Evolutionary conservation across 164 flowering plant species (phyloP), one percentile per base, ranked within the genome.

Genomic region (Chloranthus sessilifolius): DNA sequence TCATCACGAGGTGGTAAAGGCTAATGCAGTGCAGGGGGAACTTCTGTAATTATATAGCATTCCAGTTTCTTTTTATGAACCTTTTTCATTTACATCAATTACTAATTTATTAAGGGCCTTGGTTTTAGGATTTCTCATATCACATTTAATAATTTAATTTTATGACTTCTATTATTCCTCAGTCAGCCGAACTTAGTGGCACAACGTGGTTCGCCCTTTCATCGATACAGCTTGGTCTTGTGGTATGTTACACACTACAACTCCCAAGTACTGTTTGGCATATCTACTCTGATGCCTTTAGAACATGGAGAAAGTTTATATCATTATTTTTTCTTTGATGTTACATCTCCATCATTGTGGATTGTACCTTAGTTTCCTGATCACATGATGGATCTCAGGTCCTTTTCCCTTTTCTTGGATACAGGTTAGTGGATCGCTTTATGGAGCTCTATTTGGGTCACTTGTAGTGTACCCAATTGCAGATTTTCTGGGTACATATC

Each of bases 181-280:
- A 92, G 96, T 88, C 99, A 19, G 73, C 94, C 17, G 83, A 80
- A 63, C 92, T 92, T 52, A 92, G 99, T 68, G 99, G 99, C 23
- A 86, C 78, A 1, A 70, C 81, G 40, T 88, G 99, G 99, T 92
- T 79, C 59, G 65, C 74, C 59, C 78, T 92, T 48, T 82, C 95
- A 20, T 69, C 99, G 9, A 52, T 88, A 71, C 86, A 88, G 76
- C 87, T 86, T 50, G 99, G 99, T 63, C 88, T 92, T 51, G 95
- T 88, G 88, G 99, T 92, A 81, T 23, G 69, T 42, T 23, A 25
- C 20, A 17, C 26, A 20, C 5, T 22, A n/a, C n/a, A n/a, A n/a
- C n/a, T 20, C 15, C 14, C 39, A 42, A 41, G 27, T 53, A n/a
- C 43, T n/a, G n/a, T n/a, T n/a, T n/a, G n/a, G n/a, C n/a, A n/a